Evolutionary conservation across 2,329 filamentous ascomycete species (phyloP).

Genomic region (Alternaria brassicicola): DNA sequence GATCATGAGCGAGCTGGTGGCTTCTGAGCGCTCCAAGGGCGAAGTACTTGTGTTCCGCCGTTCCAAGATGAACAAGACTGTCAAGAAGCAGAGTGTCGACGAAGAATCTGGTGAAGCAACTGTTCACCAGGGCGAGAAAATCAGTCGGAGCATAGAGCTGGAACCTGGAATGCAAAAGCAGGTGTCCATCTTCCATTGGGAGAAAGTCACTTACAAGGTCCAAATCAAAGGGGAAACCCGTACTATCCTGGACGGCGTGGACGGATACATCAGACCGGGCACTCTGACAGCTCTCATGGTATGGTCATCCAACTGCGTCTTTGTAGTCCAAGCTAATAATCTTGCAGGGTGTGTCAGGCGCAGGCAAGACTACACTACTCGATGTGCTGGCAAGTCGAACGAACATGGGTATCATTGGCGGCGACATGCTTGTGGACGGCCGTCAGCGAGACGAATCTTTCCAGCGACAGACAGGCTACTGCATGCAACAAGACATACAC

Average conservation of each 20-base stretch:
- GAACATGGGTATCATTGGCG: conserved; percentile 75
- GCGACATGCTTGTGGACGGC: conserved; percentile 74
- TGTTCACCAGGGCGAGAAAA: conserved; percentile 35
- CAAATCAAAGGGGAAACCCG: conserved; percentile 50
- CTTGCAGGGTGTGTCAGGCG: conserved; percentile 72
- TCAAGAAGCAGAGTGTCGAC: conserved; percentile 36
- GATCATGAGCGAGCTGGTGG: conserved; percentile 66
- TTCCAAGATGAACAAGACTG: conserved; percentile 46
- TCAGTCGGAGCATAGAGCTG: conserved; percentile 31
- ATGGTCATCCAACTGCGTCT: conserved; percentile 75
- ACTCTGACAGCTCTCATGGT: conserved; percentile 55
- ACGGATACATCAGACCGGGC: conserved; percentile 62
- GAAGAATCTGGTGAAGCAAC: conserved; percentile 47
- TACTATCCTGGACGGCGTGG: conserved; percentile 59
- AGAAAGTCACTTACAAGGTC: conserved; percentile 35
- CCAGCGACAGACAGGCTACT: conserved; percentile 72
- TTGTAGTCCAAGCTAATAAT: conserved; percentile 81
- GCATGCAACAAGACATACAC: conserved; percentile 65
- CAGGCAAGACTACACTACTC: conserved; percentile 86
- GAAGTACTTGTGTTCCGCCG: conserved; percentile 69
- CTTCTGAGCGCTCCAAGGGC: conserved; percentile 65
- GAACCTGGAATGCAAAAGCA: conserved; percentile 43
- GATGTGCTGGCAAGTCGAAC: conserved; percentile 81
- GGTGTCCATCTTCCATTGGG: conserved; percentile 47
- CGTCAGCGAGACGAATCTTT: conserved; percentile 69